phyloP scores from a whole-genome alignment of 306 rosid genomes.

The Trichosanthes cucumerina region DNA sequence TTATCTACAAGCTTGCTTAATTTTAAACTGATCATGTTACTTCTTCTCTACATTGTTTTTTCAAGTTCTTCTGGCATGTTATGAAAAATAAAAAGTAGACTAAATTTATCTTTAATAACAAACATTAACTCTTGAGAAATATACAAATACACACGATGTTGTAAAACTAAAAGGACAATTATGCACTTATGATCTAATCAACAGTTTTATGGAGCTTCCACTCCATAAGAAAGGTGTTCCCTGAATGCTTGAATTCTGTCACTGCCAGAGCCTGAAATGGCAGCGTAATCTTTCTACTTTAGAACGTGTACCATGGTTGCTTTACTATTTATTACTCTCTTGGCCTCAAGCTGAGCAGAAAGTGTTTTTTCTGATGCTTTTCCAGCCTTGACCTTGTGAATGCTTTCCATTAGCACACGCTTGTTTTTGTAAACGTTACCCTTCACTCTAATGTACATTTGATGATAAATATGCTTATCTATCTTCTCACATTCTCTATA shows the following conservation, averaged over 20 bases:
- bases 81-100: not conserved
- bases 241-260: not conserved
- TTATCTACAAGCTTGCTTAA: not conserved
- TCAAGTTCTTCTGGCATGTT: not conserved
- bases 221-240: not conserved
- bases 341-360: slow-evolving; percentile 8
- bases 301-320: not conserved
- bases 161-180: not conserved
- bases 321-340: slow-evolving; percentile 3
- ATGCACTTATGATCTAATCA: not conserved
- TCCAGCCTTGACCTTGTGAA: slow-evolving; percentile 15
- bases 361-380: not conserved
- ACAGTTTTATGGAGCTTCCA: not conserved
- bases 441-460: slow-evolving; percentile 16
- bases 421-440: slow-evolving; percentile 21
- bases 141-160: not conserved
- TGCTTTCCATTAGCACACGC: slow-evolving; percentile 16
- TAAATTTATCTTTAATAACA: not conserved
- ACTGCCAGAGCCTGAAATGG: slow-evolving; percentile 3
- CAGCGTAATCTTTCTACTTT: not conserved
- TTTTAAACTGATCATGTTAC: not conserved
- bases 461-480: slow-evolving; percentile 18
- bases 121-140: not conserved
- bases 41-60: not conserved
- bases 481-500: slow-evolving; percentile 16